Base-by-base conservation (phyloP, 257 asterid species). In the Nicotiana paniculata region DNA sequence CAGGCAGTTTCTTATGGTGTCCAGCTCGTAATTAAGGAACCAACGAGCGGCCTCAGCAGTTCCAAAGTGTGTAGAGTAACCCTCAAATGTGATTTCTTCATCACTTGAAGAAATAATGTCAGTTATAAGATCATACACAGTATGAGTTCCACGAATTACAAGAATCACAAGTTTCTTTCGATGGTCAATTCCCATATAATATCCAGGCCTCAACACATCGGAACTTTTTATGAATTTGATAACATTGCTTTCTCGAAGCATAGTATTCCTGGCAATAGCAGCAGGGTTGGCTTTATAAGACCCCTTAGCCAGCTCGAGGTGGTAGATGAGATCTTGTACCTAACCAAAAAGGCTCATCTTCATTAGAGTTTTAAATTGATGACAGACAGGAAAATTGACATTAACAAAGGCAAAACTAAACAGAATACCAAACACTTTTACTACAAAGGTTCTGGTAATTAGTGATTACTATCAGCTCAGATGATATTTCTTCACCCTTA, bases 61-160 rank as follows among this genome's bases (percentile, higher is more conserved):
- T 63, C 99, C 99, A 81, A 90, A 96, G 87, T 96, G 99, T 64
- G 97, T 86, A 15, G 97, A 90, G 86, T 91, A 93, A 77, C 98
- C 98, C 83, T 96, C 98, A 37, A 65, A 86, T 9, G 97, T 89
- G 80, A 91, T 80, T 84, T 93, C 99, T 81, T 94, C 98, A 61
- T 92, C 92, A 87, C 98, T 93, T 46, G 97, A 92, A 72, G 97
- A 89, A 84, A 93, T 87, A 35, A 93, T 86, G 75, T 96, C 98
- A 1, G 99, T 94, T 81, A 96, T 87, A 76, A 96, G 93, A 85
- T 96, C 98, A 82, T 89, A 93, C 43, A 93, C 91, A 1, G 93
- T 88, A 84, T 94, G 98, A n/a, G 98, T 94, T 85, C 99, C 99
- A 83, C 98, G 97, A 59, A 96, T 96, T 59, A 97, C 92, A 86